A percentile compares a stretch with the other conserved stretches of the same genome.
These are phyloP conservation scores for Dendrobium officinale DNA, from an alignment of 106 monocot species.

Conservation along the genomic window DNA sequence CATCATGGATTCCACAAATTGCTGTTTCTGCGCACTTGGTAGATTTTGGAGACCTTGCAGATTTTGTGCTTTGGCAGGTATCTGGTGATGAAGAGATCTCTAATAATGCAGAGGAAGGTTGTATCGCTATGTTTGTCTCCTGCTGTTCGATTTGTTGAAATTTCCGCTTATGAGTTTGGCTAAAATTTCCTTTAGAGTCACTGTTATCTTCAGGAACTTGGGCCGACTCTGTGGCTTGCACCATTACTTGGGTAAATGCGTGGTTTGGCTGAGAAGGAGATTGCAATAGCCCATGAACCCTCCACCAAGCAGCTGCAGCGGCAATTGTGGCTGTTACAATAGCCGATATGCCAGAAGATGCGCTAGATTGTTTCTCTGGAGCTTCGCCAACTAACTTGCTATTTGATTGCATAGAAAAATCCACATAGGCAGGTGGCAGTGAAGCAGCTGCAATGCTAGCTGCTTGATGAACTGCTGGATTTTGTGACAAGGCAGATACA, in stretches of 20 bases:
- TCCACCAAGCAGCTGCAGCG: slow-evolving; percentile 77
- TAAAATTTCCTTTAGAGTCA: background rate
- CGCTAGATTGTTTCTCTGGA: slow-evolving; percentile 8
- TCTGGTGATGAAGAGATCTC: slow-evolving; percentile 1
- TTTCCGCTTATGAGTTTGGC: background rate
- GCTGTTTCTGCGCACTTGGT: background rate
- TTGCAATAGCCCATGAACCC: slow-evolving; percentile 36
- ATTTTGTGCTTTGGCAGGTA: background rate
- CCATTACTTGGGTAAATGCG: background rate
- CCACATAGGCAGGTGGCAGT: slow-evolving; percentile 17
- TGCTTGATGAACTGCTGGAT: slow-evolving; percentile 60
- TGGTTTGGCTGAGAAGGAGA: slow-evolving; percentile 1
- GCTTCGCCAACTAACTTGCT: slow-evolving; percentile 4
- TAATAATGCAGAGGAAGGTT: slow-evolving; percentile 1
- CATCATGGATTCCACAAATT: too few species aligned
- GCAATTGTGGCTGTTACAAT: slow-evolving; percentile 63
- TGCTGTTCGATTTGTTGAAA: background rate
- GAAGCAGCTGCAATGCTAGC: slow-evolving; percentile 60
- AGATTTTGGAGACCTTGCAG: background rate
- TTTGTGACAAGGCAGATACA: slow-evolving; percentile 44
- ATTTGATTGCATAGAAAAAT: slow-evolving; percentile 11
- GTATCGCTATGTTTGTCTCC: background rate
- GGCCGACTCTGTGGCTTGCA: background rate
- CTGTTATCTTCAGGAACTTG: slow-evolving; percentile 1
- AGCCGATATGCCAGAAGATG: slow-evolving; percentile 29